Percentiles rank a stretch among this genome's conserved stretches.
phyloP scores from a whole-genome alignment of 2,329 filamentous ascomycete species.

The Fusarium annulatum region DNA sequence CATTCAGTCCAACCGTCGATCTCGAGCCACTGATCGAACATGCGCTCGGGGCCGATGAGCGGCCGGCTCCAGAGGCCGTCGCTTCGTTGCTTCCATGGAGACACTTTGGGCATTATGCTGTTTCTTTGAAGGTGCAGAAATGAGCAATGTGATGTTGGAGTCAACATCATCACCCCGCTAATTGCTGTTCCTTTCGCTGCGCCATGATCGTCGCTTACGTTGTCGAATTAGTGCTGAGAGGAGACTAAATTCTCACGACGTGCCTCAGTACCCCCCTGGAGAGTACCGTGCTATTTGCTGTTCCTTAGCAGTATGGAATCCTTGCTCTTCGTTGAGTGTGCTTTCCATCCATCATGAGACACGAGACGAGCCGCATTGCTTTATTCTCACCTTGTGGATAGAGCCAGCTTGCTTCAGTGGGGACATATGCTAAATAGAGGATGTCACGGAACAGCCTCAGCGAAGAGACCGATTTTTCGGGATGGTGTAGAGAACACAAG shows the following conservation, averaged over 20 bases:
- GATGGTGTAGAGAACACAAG: too few relatives aligned
- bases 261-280: neutral
- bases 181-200: neutral
- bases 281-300: neutral
- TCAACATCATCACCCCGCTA: neutral
- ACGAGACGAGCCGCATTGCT: too few relatives aligned
- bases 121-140: too few relatives aligned
- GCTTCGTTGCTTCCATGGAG: neutral
- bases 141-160: neutral
- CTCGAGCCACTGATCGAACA: conserved; percentile 14
- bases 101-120: neutral
- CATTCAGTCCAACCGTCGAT: neutral
- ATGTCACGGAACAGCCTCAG: too few relatives aligned
- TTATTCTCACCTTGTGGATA: too few relatives aligned
- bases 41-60: neutral
- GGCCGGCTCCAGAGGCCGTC: neutral
- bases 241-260: conserved; percentile 1
- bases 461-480: neutral
- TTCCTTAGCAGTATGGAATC: fast-evolving
- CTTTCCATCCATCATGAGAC: neutral
- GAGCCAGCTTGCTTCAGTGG: neutral
- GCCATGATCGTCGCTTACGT: neutral
- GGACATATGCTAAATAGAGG: neutral
- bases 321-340: neutral
- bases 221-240: neutral